Evolutionary conservation across 2,329 filamentous ascomycete species (phyloP).

Genomic region (Arthrobotrys megalospora): DNA sequence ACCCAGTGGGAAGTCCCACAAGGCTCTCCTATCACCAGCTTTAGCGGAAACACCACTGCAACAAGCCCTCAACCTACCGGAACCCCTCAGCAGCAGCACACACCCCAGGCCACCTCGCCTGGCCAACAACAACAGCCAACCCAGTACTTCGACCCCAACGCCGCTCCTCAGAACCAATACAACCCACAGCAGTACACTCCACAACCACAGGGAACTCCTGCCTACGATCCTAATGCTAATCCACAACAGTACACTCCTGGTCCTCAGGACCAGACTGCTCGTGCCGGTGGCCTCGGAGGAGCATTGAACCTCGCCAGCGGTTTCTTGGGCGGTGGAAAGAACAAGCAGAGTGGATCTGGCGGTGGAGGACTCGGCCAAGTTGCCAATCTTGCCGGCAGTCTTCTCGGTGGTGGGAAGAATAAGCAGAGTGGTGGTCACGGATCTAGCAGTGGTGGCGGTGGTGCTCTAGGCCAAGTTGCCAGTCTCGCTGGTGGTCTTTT

Average conservation of each 20-base stretch:
- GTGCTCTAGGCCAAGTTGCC: slow-evolving; percentile 57
- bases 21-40: slow-evolving; percentile 41
- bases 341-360: slow-evolving; percentile 53
- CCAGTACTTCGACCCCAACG: slow-evolving; percentile 56
- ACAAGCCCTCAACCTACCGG: slow-evolving; percentile 23
- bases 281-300: slow-evolving; percentile 63
- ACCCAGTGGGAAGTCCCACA: slow-evolving; percentile 64
- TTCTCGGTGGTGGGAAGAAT: slow-evolving; percentile 62
- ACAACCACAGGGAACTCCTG: slow-evolving; percentile 25
- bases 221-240: slow-evolving; percentile 45
- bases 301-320: slow-evolving; percentile 35
- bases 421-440: slow-evolving; percentile 48
- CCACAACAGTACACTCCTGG: slow-evolving; percentile 51
- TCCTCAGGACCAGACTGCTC: slow-evolving; percentile 55
- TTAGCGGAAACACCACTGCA: slow-evolving; percentile 45
- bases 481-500: slow-evolving; percentile 62
- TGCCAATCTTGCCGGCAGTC: slow-evolving; percentile 56
- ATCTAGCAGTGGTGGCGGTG: slow-evolving; percentile 49
- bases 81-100: slow-evolving; percentile 28
- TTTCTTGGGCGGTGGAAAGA: slow-evolving; percentile 26
- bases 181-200: slow-evolving; percentile 36
- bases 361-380: slow-evolving; percentile 57
- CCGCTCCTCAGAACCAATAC: slow-evolving; percentile 44
- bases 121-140: slow-evolving; percentile 37
- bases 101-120: slow-evolving; percentile 37